phyloP scores from a whole-genome alignment of 1,139 yeast genomes.

The Zygosaccharomyces sapae region DNA sequence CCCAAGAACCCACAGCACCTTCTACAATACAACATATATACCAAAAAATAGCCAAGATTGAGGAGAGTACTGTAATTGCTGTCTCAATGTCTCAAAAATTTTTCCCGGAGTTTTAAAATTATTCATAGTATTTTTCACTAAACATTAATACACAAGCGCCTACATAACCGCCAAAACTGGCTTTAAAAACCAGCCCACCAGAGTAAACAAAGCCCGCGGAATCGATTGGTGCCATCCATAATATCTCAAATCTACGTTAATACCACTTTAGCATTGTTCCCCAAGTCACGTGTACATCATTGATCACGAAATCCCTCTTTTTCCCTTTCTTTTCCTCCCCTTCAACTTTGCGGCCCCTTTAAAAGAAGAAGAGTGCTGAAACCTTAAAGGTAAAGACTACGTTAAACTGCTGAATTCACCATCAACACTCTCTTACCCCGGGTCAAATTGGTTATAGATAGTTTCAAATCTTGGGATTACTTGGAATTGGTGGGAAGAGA shows the following conservation, averaged over 20 bases:
- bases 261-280: neutral
- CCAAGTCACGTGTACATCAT: constrained; percentile 4
- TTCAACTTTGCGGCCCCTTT: constrained; percentile 12
- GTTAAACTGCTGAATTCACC: too few species aligned
- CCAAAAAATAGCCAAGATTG: neutral
- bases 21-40: neutral
- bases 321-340: constrained; percentile 7
- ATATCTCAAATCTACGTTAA: neutral
- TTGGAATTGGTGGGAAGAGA: neutral
- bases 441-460: neutral
- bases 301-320: constrained; percentile 5
- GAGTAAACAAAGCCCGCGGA: neutral
- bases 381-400: neutral
- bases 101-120: neutral
- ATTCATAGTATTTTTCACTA: too few species aligned
- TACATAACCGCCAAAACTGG: too few species aligned
- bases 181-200: too few species aligned
- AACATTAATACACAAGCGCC: too few species aligned
- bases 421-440: neutral
- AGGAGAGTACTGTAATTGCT: neutral
- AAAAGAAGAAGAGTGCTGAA: neutral
- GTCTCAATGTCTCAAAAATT: neutral
- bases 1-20: too few species aligned
- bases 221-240: neutral
- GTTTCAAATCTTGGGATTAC: neutral